phyloP scores from a whole-genome alignment of 2,329 filamentous ascomycete species.

The Arthrobotrys sphaeroides region DNA sequence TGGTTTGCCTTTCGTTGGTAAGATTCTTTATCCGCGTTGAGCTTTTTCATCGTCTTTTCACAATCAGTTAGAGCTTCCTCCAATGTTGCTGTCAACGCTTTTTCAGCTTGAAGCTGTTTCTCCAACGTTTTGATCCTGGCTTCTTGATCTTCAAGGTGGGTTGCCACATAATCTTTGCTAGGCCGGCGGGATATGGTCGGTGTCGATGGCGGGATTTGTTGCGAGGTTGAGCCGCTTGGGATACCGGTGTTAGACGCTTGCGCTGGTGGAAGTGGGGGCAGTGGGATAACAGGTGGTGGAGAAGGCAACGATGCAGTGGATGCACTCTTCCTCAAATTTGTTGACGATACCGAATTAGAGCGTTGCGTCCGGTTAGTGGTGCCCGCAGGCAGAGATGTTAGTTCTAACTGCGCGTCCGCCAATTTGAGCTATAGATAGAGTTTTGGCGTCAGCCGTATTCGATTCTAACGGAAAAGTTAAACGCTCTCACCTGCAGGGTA shows the following conservation, averaged over 20 bases:
- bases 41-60: conserved; percentile 67
- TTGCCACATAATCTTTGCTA: conserved; percentile 82
- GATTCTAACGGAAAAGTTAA: conserved; percentile 54
- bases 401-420: conserved; percentile 66
- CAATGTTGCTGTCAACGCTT: conserved; percentile 91
- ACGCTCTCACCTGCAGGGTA: conserved; percentile 73
- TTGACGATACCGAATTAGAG: conserved; percentile 68
- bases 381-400: conserved; percentile 58
- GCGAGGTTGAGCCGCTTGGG: conserved; percentile 62
- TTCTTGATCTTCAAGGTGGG: conserved; percentile 93
- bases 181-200: conserved; percentile 74
- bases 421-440: conserved; percentile 67
- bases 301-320: conserved; percentile 87
- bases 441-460: conserved; percentile 50
- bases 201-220: conserved; percentile 65
- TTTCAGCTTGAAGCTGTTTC: conserved; percentile 94
- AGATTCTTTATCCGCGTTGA: conserved; percentile 83
- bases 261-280: conserved; percentile 79
- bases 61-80: conserved; percentile 96
- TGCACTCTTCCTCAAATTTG: conserved; percentile 82
- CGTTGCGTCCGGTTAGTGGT: conserved; percentile 64
- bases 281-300: conserved; percentile 92
- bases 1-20: conserved; percentile 84
- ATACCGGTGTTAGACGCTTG: conserved; percentile 11
- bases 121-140: conserved; percentile 94